Evolutionary conservation across 441 rosid genomes (phyloP).

Genomic region (Euphorbia schlechtendalii): DNA sequence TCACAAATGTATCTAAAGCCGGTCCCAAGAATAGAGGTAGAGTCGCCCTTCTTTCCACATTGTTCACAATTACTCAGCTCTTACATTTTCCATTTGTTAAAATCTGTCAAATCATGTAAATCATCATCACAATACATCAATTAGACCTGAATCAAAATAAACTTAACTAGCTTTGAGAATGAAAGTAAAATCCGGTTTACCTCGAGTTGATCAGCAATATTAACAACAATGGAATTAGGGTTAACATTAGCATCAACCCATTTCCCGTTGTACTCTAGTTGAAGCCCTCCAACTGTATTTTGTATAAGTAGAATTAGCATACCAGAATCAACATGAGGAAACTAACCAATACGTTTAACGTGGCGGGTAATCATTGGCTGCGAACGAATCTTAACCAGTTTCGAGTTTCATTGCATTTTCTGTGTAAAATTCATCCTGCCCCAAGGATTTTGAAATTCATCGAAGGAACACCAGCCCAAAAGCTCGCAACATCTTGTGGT

Average conservation of each 20-base stretch:
- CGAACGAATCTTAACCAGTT: background rate
- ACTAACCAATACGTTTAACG: slow-evolving; percentile 15
- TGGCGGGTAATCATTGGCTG: slow-evolving; percentile 20
- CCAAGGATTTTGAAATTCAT: slow-evolving; percentile 14
- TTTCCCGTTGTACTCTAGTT: slow-evolving; percentile 12
- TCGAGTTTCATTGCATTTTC: too few relatives aligned
- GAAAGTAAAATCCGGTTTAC: too few relatives aligned
- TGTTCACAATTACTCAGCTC: slow-evolving; percentile 17
- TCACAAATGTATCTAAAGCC: slow-evolving; percentile 8
- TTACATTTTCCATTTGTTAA: slow-evolving; percentile 17
- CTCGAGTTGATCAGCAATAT: slow-evolving; percentile 19
- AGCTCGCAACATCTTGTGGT: background rate
- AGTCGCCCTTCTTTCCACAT: slow-evolving; percentile 7
- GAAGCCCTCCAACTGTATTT: slow-evolving; percentile 18
- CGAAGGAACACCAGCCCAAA: slow-evolving; percentile 11
- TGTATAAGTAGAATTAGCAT: slow-evolving; percentile 14
- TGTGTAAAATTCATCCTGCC: slow-evolving; percentile 7
- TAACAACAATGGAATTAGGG: slow-evolving; percentile 13
- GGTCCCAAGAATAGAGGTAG: slow-evolving; percentile 18
- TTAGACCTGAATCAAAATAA: too few relatives aligned
- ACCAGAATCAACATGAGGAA: slow-evolving; percentile 13
- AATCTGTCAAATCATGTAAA: slow-evolving; percentile 3
- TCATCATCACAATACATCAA: too few relatives aligned
- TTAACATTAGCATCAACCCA: slow-evolving; percentile 14
- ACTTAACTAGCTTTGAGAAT: too few relatives aligned